Conservation (phyloP, 2,329 filamentous ascomycete genomes). For the Didymella pomorum region DNA sequence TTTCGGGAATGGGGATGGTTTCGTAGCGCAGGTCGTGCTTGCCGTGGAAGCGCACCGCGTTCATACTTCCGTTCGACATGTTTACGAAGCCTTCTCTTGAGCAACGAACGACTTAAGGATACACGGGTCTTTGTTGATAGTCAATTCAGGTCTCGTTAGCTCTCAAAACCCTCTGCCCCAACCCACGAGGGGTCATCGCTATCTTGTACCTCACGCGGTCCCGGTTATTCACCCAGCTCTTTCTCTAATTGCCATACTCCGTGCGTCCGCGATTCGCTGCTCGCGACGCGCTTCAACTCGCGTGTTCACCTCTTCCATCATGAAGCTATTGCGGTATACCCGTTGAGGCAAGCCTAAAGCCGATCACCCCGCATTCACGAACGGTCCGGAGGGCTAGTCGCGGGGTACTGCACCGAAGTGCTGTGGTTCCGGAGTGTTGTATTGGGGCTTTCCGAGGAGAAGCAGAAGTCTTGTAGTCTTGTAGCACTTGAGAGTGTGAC, state of each 20-base stretch:
- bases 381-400: conserved; percentile 9
- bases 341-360: conserved; percentile 29
- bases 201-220: conserved; percentile 8
- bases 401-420: conserved; percentile 26
- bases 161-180: neutral
- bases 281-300: conserved; percentile 12
- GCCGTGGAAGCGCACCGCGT: conserved; percentile 58
- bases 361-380: conserved; percentile 34
- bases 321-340: conserved; percentile 27
- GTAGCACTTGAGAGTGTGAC: no score
- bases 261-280: conserved; percentile 7
- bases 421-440: neutral
- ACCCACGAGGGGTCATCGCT: neutral
- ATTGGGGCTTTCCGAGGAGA: neutral
- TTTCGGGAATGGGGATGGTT: conserved; percentile 51
- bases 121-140: no score
- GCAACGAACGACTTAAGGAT: neutral
- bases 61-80: conserved; percentile 50
- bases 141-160: no score
- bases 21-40: conserved; percentile 55
- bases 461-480: neutral
- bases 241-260: conserved; percentile 6
- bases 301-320: conserved; percentile 16
- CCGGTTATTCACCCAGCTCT: conserved; percentile 5
- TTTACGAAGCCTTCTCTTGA: neutral